phyloP scores from a whole-genome alignment of 768 basidiomycete genomes.

The Tricholoma hemisulphureum region DNA sequence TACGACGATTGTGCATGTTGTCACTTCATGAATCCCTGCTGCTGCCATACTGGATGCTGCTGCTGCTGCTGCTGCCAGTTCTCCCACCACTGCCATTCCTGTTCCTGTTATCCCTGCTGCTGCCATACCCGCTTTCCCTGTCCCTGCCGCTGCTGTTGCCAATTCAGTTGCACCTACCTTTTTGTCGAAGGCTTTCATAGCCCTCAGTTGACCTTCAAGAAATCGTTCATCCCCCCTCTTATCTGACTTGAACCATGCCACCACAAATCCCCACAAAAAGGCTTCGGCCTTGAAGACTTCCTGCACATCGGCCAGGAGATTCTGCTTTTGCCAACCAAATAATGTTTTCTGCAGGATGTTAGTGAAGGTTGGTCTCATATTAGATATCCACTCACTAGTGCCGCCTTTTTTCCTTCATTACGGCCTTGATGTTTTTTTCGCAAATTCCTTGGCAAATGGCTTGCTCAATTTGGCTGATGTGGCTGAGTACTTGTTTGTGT shows the following conservation, averaged over 20 bases:
- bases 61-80: not conserved
- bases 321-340: not conserved
- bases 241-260: not conserved
- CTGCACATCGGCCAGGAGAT: not conserved
- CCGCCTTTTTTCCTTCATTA: not conserved
- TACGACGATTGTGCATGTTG: not conserved
- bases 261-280: not conserved
- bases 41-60: not conserved
- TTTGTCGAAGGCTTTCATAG: not conserved
- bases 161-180: not conserved
- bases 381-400: not conserved
- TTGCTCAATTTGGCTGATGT: not conserved
- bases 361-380: not conserved
- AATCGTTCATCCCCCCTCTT: not conserved
- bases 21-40: too few relatives aligned
- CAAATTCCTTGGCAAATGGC: not conserved
- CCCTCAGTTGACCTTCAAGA: not conserved
- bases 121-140: not conserved
- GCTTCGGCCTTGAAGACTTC: not conserved
- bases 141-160: not conserved
- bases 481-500: not conserved
- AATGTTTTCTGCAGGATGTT: not conserved
- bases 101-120: not conserved
- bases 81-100: not conserved
- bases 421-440: not conserved